Conservation (phyloP, 2,329 filamentous ascomycete species). For the Colletotrichum sp. region DNA sequence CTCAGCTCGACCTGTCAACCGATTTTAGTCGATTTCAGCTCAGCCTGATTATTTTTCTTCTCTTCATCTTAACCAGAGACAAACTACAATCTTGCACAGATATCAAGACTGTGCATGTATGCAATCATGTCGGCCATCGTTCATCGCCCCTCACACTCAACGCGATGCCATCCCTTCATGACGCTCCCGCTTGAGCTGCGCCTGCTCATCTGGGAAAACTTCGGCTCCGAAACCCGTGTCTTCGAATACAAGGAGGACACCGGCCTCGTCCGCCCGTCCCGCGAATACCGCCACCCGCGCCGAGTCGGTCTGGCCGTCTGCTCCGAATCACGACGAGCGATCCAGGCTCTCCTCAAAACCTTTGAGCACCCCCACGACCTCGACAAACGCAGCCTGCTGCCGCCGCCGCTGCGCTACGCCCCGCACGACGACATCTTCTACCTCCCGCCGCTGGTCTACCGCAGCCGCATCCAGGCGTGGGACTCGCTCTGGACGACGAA, state of each 20-base stretch:
- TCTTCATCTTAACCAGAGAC: background rate
- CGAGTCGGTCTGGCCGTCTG: background rate
- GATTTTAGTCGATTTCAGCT: background rate
- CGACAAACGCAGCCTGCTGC: background rate
- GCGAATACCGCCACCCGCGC: conserved; percentile 7
- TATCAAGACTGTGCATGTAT: background rate
- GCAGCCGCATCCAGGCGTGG: conserved; percentile 11
- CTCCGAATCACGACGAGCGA: conserved; percentile 1
- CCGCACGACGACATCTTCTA: conserved; percentile 4
- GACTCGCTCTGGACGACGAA: conserved; percentile 14
- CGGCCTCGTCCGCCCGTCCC: background rate
- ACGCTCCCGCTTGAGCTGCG: conserved; percentile 12
- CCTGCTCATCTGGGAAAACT: conserved; percentile 8
- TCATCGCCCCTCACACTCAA: background rate
- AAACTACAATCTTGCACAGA: background rate
- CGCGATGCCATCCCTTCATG: background rate
- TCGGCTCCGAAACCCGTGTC: background rate
- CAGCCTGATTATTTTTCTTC: background rate
- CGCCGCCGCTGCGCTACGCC: background rate
- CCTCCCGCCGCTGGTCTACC: conserved; percentile 12
- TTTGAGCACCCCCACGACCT: conserved; percentile 7
- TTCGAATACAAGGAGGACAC: conserved; percentile 14
- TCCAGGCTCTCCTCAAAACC: background rate
- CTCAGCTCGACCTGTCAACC: background rate
- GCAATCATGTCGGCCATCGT: background rate